Evolutionary conservation across 768 basidiomycete species (phyloP), one percentile per base, ranked within the genome.

Genomic region (Rickenella mellea): DNA sequence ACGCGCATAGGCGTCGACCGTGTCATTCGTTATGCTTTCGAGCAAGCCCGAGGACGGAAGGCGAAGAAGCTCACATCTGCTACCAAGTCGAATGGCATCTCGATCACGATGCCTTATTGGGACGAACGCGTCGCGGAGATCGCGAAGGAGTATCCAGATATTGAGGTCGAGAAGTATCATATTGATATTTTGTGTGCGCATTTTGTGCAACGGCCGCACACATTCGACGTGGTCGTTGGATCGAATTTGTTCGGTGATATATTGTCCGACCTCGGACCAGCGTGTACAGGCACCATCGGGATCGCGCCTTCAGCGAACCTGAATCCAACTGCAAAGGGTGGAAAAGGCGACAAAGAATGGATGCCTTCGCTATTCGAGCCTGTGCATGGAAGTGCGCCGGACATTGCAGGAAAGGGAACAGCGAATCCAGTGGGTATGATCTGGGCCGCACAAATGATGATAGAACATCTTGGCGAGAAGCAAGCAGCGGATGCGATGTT

Each of bases 241-340:
- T 74, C 73, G 11, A 74, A 75, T 50, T 60, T 77, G 10, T 70
- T 73, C 47, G 73, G 69, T 26, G 73, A 75, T 46, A 77, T 75
- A 41, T 60, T 77, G 19, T 74, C 72, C 27, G 73, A 77, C 48
- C 64, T 77, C 7, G 74, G 72, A 1, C 72, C 74, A 8, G 70
- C 72, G 5, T 65, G 72, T 27, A 69, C 71, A 1, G 73, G 74
- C 5, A 72, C 71, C 8, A 76, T 76, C 42, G 74, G 73, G 2
- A 74, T 74, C 29, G 75, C 74, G 11, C 72, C 73, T 14, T 70
- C 73, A 6, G 69, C 70, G 12, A 73, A 72, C 46, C 59, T 75
- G 17, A 71, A 74, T 46, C 65, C 63, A 3, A 62, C 61, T 2
- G 55, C 65, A 35, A 58, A 60, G 31, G 19, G 33, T 22, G 33